Base-by-base conservation (phyloP, 805 yeast species). In the Isabelozyma heimii region DNA sequence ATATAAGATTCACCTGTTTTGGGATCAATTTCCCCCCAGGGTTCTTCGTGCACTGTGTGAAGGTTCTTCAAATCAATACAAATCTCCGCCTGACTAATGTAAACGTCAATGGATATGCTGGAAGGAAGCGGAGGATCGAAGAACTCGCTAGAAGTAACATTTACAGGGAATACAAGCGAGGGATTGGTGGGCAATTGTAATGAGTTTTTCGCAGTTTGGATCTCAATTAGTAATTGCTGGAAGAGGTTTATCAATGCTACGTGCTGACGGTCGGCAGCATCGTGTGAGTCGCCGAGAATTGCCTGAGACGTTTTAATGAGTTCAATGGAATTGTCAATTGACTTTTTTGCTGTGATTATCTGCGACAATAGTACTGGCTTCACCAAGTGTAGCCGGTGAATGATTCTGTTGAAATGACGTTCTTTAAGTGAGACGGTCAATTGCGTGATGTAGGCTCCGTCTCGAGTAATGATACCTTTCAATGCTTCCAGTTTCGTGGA, bases 391-490 rank as follows among this genome's bases (percentile, higher is more conserved):
- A 72, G 47, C 49, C 58, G 43, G 51, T 60, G 54, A 20, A 79
- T 56, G 48, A 60, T 60, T 51, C 69, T 62, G 53, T 62, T 72
- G 52, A 70, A 67, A 49, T 60, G 65, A 47, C 67, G 77, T 57
- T 74, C 81, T 54, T 70, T 75, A 47, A 77, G 61, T 45, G 57
- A 58, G 48, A 66, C 76, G 46, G 73, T 75, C 51, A 85, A 61
- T 28, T 78, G 79, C 1, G 77, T 70, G 5, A 86, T 69, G 51
- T 76, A 75, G 10, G 77, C 73, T 6, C 85, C 84, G 46, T 73
- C 76, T 45, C 91, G 63, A 0, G 81, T 78, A 0, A 85, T 61
- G 1, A 82, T 72, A 0, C 92, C 92, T 51, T 84, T 83, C 13
- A 85, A 63, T 2, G 73, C 65, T 49, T 83, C 86, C 48, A 79